Conservation (phyloP, 176 grass and related monocot genomes). For the Musa acuminata region DNA sequence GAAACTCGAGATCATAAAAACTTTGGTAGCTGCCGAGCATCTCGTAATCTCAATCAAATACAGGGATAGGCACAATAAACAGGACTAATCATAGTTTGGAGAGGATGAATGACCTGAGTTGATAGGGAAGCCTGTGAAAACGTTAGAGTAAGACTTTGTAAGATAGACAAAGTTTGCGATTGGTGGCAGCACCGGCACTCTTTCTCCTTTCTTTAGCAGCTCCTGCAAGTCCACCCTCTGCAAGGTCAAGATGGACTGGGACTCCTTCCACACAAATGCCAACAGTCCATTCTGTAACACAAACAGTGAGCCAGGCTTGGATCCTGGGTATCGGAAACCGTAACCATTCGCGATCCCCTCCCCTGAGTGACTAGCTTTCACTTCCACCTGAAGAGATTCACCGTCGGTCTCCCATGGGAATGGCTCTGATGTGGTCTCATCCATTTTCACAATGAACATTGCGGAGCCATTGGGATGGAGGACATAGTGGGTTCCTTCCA, state of each 20-base stretch:
- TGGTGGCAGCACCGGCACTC: conserved; percentile 49
- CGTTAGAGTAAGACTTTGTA: conserved; percentile 77
- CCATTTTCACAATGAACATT: conserved; percentile 53
- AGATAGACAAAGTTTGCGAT: conserved; percentile 65
- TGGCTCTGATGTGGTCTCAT: conserved; percentile 23
- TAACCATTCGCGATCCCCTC: conserved; percentile 69
- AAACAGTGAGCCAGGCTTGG: conserved; percentile 77
- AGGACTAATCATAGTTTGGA: conserved; percentile 31
- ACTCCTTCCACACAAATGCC: conserved; percentile 86
- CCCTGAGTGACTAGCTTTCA: conserved; percentile 35
- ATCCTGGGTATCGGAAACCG: conserved; percentile 78
- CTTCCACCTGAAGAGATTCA: conserved; percentile 26
- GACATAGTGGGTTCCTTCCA: conserved; percentile 84
- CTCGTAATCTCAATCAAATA: not conserved
- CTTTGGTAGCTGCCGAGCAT: not conserved
- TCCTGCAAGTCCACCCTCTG: conserved; percentile 52
- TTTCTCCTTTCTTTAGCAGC: conserved; percentile 55
- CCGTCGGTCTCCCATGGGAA: conserved; percentile 65
- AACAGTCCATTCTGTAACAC: conserved; percentile 47
- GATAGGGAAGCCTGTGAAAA: conserved; percentile 45
- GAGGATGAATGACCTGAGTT: conserved; percentile 35
- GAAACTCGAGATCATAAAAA: not conserved
- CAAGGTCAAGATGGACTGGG: conserved; percentile 49
- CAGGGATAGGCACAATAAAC: not conserved
- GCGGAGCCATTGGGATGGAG: conserved; percentile 76